phyloP scores from a whole-genome alignment of 2,329 filamentous ascomycete species.

The Chaetoscypha palmicola region DNA sequence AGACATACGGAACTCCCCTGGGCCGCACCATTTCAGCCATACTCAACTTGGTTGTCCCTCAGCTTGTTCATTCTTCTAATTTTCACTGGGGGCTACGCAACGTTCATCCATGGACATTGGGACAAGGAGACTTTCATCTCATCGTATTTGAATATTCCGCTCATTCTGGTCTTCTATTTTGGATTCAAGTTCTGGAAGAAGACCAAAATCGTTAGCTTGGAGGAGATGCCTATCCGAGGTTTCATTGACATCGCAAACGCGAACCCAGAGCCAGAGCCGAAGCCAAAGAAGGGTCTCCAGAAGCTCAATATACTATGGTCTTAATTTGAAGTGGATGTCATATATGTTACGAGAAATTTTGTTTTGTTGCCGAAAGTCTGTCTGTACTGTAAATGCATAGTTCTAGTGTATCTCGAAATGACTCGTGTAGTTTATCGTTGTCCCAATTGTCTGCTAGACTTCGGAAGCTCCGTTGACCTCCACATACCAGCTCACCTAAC shows the following conservation, averaged over 20 bases:
- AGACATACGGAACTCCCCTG: constrained; percentile 48
- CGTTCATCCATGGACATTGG: constrained; percentile 56
- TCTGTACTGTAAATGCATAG: too few relatives aligned
- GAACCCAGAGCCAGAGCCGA: constrained; percentile 33
- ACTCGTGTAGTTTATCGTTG: too few relatives aligned
- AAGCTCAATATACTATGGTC: constrained; percentile 34
- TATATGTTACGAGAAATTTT: too few relatives aligned
- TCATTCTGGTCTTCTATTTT: constrained; percentile 37
- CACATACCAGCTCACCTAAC: too few relatives aligned
- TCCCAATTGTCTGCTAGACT: too few relatives aligned
- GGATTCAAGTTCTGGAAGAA: constrained; percentile 49
- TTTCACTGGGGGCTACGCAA: constrained; percentile 61
- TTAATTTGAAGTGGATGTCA: too few relatives aligned
- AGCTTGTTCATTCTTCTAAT: constrained; percentile 56
- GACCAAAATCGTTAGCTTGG: constrained; percentile 35
- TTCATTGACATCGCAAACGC: constrained; percentile 31
- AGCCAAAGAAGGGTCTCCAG: constrained; percentile 22
- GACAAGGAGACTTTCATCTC: constrained; percentile 50
- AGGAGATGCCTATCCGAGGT: constrained; percentile 34
- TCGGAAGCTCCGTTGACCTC: too few relatives aligned
- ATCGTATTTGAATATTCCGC: constrained; percentile 47
- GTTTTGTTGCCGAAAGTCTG: too few relatives aligned
- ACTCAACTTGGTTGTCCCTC: constrained; percentile 54
- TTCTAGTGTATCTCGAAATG: too few relatives aligned
- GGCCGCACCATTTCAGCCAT: too few relatives aligned